Conservation (phyloP, 768 basidiomycete genomes). For the Mycena albidolilacea region DNA sequence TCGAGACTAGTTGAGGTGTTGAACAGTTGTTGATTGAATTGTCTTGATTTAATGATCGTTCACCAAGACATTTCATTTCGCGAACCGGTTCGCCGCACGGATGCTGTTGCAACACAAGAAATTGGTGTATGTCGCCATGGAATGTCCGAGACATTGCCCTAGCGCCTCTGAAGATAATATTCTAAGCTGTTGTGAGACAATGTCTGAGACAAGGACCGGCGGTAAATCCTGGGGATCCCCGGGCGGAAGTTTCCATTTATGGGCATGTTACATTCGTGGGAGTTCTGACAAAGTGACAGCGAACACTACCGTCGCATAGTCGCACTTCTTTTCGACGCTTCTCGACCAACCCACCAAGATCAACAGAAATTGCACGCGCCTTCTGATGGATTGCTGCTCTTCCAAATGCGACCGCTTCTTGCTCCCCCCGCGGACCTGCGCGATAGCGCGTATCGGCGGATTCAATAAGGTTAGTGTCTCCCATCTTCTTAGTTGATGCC, state of each 20-base stretch:
- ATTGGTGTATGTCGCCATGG: no score
- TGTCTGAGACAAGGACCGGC: not conserved
- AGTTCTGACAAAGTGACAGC: not conserved
- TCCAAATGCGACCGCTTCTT: not conserved
- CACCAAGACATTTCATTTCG: no score
- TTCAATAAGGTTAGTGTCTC: not conserved
- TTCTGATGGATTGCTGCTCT: constrained; percentile 1
- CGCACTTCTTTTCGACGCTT: no score
- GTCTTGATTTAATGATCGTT: no score
- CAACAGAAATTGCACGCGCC: not conserved
- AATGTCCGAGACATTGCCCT: no score
- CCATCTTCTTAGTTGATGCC: not conserved
- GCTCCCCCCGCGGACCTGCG: not conserved
- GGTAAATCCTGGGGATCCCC: not conserved
- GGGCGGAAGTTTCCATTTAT: not conserved
- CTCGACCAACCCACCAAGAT: not conserved
- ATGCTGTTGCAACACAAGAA: no score
- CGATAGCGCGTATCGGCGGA: not conserved
- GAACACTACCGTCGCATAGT: no score
- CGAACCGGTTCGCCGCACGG: no score
- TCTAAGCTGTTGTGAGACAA: no score
- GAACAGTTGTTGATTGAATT: not conserved
- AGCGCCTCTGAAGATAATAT: no score
- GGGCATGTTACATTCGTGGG: not conserved
- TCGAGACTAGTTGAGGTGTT: not conserved